Evolutionary conservation across 2,329 filamentous ascomycete genomes (phyloP).

Genomic region (Colletotrichum nymphaeae): DNA sequence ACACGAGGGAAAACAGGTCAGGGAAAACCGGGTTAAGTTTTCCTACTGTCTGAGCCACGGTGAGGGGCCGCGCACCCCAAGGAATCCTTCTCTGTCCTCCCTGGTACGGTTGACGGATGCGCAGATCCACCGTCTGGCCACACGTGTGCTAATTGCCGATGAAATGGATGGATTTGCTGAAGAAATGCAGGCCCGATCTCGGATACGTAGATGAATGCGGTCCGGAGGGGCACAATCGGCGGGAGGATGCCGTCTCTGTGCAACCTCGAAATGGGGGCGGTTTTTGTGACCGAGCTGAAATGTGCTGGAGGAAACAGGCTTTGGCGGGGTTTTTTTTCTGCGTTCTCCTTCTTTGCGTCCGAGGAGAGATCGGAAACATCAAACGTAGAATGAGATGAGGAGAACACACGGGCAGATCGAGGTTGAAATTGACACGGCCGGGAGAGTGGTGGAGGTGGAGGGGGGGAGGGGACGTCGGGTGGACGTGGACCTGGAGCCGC

Average conservation of each 20-base stretch:
- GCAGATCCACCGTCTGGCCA: constrained; percentile 20
- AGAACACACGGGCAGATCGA: constrained; percentile 16
- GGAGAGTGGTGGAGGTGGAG: background rate
- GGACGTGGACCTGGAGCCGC: background rate
- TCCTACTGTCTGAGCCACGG: constrained; percentile 5
- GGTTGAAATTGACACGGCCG: constrained; percentile 31
- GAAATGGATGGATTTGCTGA: background rate
- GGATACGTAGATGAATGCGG: background rate
- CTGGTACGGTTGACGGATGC: constrained; percentile 10
- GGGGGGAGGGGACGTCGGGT: background rate
- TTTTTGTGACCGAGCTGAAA: background rate
- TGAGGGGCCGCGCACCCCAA: constrained; percentile 2
- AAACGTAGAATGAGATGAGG: constrained; percentile 8
- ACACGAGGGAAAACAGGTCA: background rate
- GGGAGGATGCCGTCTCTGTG: background rate
- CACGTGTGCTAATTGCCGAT: background rate
- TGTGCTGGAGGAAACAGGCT: background rate
- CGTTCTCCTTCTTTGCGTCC: background rate
- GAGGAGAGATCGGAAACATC: background rate
- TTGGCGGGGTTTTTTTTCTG: background rate
- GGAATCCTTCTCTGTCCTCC: constrained; percentile 11
- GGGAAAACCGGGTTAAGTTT: background rate
- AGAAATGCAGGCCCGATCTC: background rate
- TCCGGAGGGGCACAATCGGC: background rate
- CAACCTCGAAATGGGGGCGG: background rate